Evolutionary conservation across 495 filamentous ascomycete genomes (phyloP).

Genomic region (Trichoderma virens): DNA sequence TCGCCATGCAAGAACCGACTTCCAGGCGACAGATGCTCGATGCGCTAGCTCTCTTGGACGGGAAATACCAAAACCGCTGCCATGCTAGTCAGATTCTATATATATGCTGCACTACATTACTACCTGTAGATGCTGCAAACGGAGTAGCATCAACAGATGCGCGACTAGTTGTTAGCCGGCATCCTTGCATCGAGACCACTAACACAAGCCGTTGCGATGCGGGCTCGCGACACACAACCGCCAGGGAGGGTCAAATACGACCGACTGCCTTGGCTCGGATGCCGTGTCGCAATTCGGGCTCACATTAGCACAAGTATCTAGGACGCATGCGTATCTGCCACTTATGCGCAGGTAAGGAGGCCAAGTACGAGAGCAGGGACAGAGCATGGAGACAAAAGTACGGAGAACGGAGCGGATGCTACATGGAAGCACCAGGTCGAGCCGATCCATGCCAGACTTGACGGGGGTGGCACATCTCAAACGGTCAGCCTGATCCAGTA

Average conservation of each 20-base stretch:
- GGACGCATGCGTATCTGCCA: neutral
- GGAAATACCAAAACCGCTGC: neutral
- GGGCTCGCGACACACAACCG: neutral
- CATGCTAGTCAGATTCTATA: neutral
- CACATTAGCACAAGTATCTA: neutral
- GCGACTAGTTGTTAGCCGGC: neutral
- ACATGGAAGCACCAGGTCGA: neutral
- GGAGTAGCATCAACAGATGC: neutral
- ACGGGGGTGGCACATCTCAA: neutral
- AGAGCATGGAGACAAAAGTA: neutral
- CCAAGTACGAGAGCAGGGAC: neutral
- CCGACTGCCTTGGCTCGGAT: neutral
- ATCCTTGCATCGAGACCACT: neutral
- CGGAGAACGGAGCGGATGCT: neutral
- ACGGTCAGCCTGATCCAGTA: neutral
- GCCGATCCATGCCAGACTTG: constrained; percentile 1
- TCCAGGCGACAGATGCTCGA: neutral
- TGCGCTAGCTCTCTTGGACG: neutral
- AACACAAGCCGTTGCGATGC: neutral
- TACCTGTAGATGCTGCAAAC: neutral
- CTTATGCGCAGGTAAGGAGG: neutral
- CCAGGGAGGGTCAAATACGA: neutral
- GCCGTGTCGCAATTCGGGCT: neutral
- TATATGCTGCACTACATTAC: neutral
- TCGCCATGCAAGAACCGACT: neutral